A percentile compares a stretch with the other conserved stretches of the same genome.
These are phyloP conservation scores for Solanum tacnaense DNA, from an alignment of 257 asterid genomes.

Conservation along the genomic window DNA sequence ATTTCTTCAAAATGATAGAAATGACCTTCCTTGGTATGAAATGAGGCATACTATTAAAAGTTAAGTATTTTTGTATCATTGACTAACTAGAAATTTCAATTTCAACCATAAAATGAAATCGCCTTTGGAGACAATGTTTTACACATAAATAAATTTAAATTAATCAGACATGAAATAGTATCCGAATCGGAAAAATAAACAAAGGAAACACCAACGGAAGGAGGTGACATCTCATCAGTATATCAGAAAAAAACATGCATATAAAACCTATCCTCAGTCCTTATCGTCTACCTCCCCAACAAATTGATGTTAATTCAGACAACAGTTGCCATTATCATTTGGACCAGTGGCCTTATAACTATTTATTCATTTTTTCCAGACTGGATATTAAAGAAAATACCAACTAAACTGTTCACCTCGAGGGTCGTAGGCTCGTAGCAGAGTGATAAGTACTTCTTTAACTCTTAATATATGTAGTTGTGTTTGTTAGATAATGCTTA, in stretches of 20 bases:
- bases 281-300: not conserved
- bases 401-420: not conserved
- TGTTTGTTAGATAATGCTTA: not conserved
- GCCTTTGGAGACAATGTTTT: not conserved
- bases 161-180: not conserved
- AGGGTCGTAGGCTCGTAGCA: fast-evolving
- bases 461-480: not conserved
- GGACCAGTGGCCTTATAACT: not conserved
- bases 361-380: not conserved
- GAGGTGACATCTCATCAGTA: not conserved
- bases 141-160: not conserved
- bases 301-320: not conserved
- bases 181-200: not conserved
- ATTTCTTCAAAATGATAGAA: not conserved
- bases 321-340: not conserved
- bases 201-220: not conserved
- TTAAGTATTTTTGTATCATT: not conserved
- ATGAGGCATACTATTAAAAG: not conserved
- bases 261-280: not conserved
- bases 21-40: not conserved
- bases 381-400: not conserved
- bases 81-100: not conserved
- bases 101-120: no score
- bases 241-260: not conserved
- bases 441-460: not conserved